A percentile compares a stretch with the other conserved stretches of the same genome.
Conservation (phyloP, 176 grass and related monocot genomes). For the Chrysopogon serrulatus region DNA sequence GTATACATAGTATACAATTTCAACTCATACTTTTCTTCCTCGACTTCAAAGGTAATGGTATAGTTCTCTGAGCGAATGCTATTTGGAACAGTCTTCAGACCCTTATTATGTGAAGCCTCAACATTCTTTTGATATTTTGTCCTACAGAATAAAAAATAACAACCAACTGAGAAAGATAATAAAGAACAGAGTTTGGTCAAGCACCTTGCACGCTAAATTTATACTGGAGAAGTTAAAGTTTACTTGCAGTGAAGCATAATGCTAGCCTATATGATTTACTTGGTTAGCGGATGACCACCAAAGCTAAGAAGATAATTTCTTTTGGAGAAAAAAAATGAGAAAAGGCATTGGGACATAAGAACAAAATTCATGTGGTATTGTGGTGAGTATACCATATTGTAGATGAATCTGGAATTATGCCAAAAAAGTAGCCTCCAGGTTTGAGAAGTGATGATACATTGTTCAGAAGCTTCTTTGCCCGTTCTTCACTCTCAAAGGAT, state of each 20-base stretch:
- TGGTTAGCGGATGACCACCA: neutral
- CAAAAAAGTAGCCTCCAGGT: slow-evolving; percentile 81
- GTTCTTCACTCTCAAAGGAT: slow-evolving; percentile 81
- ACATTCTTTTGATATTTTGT: slow-evolving; percentile 99
- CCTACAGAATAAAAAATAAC: slow-evolving; percentile 28
- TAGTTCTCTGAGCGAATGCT: slow-evolving; percentile 98
- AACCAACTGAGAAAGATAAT: neutral
- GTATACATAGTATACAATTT: neutral
- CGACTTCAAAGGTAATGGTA: slow-evolving; percentile 87
- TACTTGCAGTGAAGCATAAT: neutral
- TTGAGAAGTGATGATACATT: slow-evolving; percentile 83
- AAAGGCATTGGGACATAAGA: neutral
- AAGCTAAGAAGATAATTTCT: neutral
- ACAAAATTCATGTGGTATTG: slow-evolving; percentile 7
- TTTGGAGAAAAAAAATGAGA: neutral
- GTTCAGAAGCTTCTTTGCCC: slow-evolving; percentile 62
- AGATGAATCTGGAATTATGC: slow-evolving; percentile 84
- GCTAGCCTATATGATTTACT: neutral
- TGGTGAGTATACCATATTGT: slow-evolving; percentile 66
- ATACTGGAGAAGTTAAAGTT: neutral
- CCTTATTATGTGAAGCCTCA: slow-evolving; percentile 89
- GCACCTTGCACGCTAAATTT: neutral
- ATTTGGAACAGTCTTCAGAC: slow-evolving; percentile 68
- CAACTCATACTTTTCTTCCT: slow-evolving; percentile 90
- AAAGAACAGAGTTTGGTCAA: neutral